Base-by-base conservation (phyloP, 75 land plant genomes). In the Pseudotsuga menziesii region DNA sequence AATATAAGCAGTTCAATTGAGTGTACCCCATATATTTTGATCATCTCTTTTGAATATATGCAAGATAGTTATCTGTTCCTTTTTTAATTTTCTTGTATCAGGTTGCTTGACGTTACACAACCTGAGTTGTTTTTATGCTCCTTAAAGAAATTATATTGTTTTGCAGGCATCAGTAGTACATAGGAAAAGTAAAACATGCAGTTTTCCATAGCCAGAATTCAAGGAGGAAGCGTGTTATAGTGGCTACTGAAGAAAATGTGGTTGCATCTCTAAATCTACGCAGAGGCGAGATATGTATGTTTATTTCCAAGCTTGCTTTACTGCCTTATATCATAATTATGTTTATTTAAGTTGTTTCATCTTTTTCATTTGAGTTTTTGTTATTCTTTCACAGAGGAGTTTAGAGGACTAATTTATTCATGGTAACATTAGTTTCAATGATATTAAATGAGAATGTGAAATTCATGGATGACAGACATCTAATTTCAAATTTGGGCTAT, bases 261-360 rank as follows among this genome's bases (percentile, higher is more conserved):
- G 57, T 97, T 16, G 98, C 99, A 26, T 97, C 99, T 20, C 92
- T 97, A 54, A 94, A 97, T 92, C 95, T 97, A 36, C 98, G 99
- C 1, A 91, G 78, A 5, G 99, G 99, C 9, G 93, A 91, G 56
- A 91, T 97, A 52, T 92, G 99, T 97, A 75, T 66, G 97, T 78
- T 29, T 26, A 27, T 32, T 69, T 69, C 35, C 19, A n/a, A 69
- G 44, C n/a, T 69, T 69, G 5, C 25, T 7, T 27, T 41, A 39
- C 72, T 69, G 9, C 48, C 13, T 32, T 69, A 32, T n/a, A 69
- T n/a, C 20, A 3, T 3, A 32, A 41, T 15, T 41, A 39, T 39
- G 48, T 13, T n/a, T 41, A 32, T 29, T 5, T n/a, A 63, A 26
- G 23, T 74, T 13, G 69, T 56, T 44, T 32, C 17, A 35, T 60